Percentiles rank a stretch among this genome's conserved stretches.
phyloP scores from a whole-genome alignment of 164 flowering plant genomes.

The Taxillus chinensis region DNA sequence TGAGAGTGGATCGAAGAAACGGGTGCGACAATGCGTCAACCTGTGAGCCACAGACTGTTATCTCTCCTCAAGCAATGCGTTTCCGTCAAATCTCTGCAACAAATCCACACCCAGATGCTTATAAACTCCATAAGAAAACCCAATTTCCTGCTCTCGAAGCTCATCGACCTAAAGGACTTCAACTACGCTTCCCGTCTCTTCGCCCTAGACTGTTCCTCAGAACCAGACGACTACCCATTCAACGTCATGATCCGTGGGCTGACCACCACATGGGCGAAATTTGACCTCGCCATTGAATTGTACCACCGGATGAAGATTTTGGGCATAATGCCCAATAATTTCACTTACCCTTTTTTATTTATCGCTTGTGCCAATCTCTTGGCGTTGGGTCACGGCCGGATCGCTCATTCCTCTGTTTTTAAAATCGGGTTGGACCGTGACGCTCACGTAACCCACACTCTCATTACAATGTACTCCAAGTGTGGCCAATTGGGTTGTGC shows the following conservation, averaged over 20 bases:
- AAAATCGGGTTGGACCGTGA: slow-evolving; percentile 36
- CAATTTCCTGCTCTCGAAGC: slow-evolving; percentile 40
- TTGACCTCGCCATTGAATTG: slow-evolving; percentile 21
- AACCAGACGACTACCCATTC: slow-evolving; percentile 35
- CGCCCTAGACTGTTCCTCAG: slow-evolving; percentile 9
- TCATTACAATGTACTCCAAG: slow-evolving; percentile 44
- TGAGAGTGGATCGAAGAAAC: no score
- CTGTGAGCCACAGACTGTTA: slow-evolving; percentile 15
- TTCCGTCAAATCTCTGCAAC: slow-evolving; percentile 25
- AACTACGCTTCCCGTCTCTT: slow-evolving; percentile 38
- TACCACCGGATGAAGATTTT: slow-evolving; percentile 36
- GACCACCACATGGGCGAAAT: slow-evolving; percentile 38
- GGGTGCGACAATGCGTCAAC: not conserved
- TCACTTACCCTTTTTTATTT: slow-evolving; percentile 50
- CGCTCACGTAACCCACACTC: slow-evolving; percentile 31
- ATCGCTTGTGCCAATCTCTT: slow-evolving; percentile 34
- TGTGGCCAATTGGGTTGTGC: slow-evolving; percentile 34
- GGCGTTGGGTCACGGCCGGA: slow-evolving; percentile 20
- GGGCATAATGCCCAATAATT: slow-evolving; percentile 38
- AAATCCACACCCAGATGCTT: slow-evolving; percentile 52
- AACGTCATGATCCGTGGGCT: slow-evolving; percentile 63
- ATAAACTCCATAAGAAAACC: slow-evolving; percentile 31
- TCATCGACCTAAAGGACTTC: slow-evolving; percentile 40
- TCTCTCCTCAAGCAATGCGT: slow-evolving; percentile 26
- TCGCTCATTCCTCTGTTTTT: slow-evolving; percentile 30